Conservation (phyloP, 192 early-diverging fungal species). For the Coemansia sp. region DNA sequence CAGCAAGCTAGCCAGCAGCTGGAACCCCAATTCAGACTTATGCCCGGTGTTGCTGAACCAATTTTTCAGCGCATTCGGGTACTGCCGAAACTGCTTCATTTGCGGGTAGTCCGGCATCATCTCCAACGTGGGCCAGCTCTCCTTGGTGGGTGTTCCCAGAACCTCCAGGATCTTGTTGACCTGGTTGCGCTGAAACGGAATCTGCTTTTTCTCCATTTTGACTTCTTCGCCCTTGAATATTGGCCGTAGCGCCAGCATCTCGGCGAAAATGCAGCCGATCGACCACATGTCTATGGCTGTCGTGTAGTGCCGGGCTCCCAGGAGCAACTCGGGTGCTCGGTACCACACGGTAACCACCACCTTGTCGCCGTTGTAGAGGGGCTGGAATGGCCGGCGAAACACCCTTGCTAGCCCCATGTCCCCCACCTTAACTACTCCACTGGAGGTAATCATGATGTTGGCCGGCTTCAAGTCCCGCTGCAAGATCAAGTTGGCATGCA, state of each 20-base stretch:
- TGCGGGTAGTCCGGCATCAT: constrained; percentile 68
- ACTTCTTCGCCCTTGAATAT: constrained; percentile 91
- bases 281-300: constrained; percentile 76
- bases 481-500: constrained; percentile 82
- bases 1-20: constrained; percentile 70
- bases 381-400: constrained; percentile 69
- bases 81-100: constrained; percentile 61
- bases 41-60: constrained; percentile 43
- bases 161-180: constrained; percentile 80
- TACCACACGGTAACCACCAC: constrained; percentile 98
- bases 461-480: constrained; percentile 94
- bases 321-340: constrained; percentile 85
- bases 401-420: constrained; percentile 89
- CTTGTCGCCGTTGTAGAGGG: constrained; percentile 80
- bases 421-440: constrained; percentile 91
- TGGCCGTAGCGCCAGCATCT: constrained; percentile 76
- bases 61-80: constrained; percentile 45
- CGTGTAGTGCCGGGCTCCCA: constrained; percentile 87
- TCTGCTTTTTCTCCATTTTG: constrained; percentile 79
- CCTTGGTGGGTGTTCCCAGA: constrained; percentile 82
- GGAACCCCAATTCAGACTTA: constrained; percentile 61
- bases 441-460: constrained; percentile 84
- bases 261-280: constrained; percentile 92
- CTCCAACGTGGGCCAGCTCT: constrained; percentile 72
- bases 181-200: constrained; percentile 85